Base-by-base conservation (phyloP, 2,329 filamentous ascomycete genomes). In the Lachnellula subtilissima region DNA sequence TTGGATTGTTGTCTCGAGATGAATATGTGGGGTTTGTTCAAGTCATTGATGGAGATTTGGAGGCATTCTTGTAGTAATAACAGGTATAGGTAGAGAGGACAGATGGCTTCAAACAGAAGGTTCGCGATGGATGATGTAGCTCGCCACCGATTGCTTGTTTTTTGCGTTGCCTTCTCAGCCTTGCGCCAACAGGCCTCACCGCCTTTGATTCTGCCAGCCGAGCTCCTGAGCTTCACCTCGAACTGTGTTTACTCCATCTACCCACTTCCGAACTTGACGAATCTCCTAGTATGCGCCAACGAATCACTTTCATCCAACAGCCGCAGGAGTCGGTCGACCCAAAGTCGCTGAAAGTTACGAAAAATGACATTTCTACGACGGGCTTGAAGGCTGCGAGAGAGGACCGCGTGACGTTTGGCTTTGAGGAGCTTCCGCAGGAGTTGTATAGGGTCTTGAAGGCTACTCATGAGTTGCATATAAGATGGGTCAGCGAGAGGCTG, bases 241-340 rank as follows among this genome's bases (percentile, higher is more conserved):
- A n/a, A 39, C n/a, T 39, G 48, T 22, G 25, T 50, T 49, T 37
- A 8, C 17, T 14, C 17, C 37, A 17, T 35, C 25, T 47, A 49
- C 52, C 9, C 37, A 40, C 14, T 39, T 45, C 17, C 15, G 46
- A 25, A 51, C 14, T 32, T 48, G 4, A 37, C 17, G 50, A 55
- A 36, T 40, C 19, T 48, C 28, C 52, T 55, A 74, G 52, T 40
- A 91, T 93, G 89, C 85, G 87, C 65, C 84, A 91, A 73, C 79
- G 89, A 73, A 84, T 91, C 65, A 96, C 92, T 0, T 94, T 91
- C 62, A 76, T 95, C 52, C 85, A 88, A 62, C 78, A 81, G 22
- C 76, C 80, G n/a, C 82, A 85, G 45, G 75, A 81, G 54, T 78
- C 78, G 2, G 78, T 92, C 59, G 82, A 88, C 52, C 86, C 88